Evolutionary conservation across 495 filamentous ascomycete species (phyloP).

Genomic region (Penicillium steckii): DNA sequence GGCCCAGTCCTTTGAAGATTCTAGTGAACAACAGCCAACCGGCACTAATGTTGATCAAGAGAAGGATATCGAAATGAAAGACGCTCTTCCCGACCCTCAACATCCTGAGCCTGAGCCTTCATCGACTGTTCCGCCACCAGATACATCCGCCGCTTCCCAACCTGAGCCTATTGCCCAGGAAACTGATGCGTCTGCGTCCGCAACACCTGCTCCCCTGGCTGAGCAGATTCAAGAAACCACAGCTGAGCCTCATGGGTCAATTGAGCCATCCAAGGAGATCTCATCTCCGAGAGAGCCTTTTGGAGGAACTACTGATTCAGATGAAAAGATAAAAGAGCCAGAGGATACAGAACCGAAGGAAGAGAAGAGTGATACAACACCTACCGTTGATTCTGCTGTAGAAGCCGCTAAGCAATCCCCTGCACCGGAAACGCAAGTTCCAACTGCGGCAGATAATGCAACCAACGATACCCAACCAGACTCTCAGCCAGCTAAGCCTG

Average conservation of each 20-base stretch:
- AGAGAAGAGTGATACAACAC: neutral
- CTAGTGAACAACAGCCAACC: constrained; percentile 14
- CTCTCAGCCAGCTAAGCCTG: neutral
- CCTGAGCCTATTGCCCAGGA: neutral
- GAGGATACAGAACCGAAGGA: constrained; percentile 1
- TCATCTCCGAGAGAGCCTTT: neutral
- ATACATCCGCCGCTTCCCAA: neutral
- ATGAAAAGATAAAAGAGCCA: neutral
- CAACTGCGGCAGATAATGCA: neutral
- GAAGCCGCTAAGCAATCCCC: neutral
- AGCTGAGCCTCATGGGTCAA: neutral
- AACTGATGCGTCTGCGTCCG: neutral
- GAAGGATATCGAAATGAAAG: constrained; percentile 26
- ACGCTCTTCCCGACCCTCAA: constrained; percentile 24
- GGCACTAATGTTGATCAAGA: constrained; percentile 21
- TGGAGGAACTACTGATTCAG: neutral
- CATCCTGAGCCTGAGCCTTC: constrained; percentile 20
- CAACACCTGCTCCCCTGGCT: constrained; percentile 9
- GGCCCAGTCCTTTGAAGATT: constrained; percentile 23
- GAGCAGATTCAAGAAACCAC: neutral
- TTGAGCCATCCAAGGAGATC: neutral
- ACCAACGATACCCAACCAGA: constrained; percentile 8
- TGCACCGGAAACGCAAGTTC: neutral
- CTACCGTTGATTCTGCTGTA: neutral
- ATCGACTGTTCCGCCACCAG: neutral